Base-by-base conservation (phyloP, 129 eudicot genomes). In the Silybum marianum region DNA sequence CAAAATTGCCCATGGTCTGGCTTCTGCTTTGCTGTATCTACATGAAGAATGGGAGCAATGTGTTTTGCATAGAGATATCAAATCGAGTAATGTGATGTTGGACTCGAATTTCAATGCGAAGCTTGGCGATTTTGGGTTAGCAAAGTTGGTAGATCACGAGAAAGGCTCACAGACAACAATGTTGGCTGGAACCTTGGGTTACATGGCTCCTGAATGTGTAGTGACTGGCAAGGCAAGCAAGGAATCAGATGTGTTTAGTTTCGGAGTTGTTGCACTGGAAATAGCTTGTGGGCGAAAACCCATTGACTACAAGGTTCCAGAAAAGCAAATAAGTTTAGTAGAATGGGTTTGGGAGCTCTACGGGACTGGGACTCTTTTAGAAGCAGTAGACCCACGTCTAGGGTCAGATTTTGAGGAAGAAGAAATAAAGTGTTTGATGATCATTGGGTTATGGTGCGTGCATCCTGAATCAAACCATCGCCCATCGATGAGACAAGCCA, bases 161-260 rank as follows among this genome's bases (percentile, higher is more conserved):
- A 84, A 81, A 66, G 92, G 75, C 0, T 44, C 81, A 0, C 78
- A 81, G 23, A 89, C 90, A 19, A 86, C 92, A 0, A 32, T 63
- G 22, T 24, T 84, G 42, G 90, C 87, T 0, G 87, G 92, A 63
- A 86, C 90, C 7, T 66, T 82, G 72, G 88, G 92, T 22, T 89
- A 89, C 81, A 71, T 89, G 83, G 88, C 92, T 1, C 92, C 88
- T 0, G 89, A 88, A 71, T 86, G 86, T 69, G 36, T 63, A 12
- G 16, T 71, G 26, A 84, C 88, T 0, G 88, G 88, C 0, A 74
- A 78, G 66, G 88, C 90, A 51, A 86, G 80, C 85, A 89, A 42
- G 75, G 90, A 80, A 69, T 83, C 92, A 5, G 92, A 88, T 83
- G 92, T 86, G 1, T 88, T 26, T 74, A 88, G 91, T 76, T 88